Conservation (phyloP, 257 asterid genomes). For the Rauvolfia tetraphylla region DNA sequence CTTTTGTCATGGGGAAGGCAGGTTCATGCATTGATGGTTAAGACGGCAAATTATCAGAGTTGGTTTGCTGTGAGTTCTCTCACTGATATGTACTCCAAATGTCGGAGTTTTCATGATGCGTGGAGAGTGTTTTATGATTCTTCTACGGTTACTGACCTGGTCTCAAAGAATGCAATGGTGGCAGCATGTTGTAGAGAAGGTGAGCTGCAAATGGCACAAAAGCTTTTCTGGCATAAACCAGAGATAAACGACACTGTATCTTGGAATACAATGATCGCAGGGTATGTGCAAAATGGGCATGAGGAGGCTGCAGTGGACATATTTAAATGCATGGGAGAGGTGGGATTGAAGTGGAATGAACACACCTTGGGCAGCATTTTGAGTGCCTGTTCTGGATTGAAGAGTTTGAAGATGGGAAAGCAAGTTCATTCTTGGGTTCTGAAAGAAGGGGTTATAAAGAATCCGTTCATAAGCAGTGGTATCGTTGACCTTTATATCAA, state of each 20-base stretch:
- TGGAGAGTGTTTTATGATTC: constrained; percentile 40
- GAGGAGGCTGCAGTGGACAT: constrained; percentile 54
- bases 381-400: constrained; percentile 60
- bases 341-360: constrained; percentile 52
- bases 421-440: constrained; percentile 73
- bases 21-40: constrained; percentile 72
- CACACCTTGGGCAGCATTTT: constrained; percentile 62
- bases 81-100: constrained; percentile 86
- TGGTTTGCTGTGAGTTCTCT: constrained; percentile 69
- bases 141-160: constrained; percentile 42
- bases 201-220: constrained; percentile 52
- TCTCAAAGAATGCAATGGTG: constrained; percentile 65
- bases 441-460: constrained; percentile 46
- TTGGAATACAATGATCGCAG: constrained; percentile 85
- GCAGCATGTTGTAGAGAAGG: constrained; percentile 92
- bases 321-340: constrained; percentile 50
- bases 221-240: constrained; percentile 39
- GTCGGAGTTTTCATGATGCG: constrained; percentile 56
- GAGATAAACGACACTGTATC: constrained; percentile 65
- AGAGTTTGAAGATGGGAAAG: constrained; percentile 58
- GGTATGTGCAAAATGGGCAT: constrained; percentile 58
- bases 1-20: constrained; percentile 51
- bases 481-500: constrained; percentile 69
- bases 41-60: constrained; percentile 63
- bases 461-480: constrained; percentile 66